Evolutionary conservation across 1,284 basidiomycete genomes (phyloP), one percentile per base, ranked within the genome.

Genomic region (Ustilago bromivora): DNA sequence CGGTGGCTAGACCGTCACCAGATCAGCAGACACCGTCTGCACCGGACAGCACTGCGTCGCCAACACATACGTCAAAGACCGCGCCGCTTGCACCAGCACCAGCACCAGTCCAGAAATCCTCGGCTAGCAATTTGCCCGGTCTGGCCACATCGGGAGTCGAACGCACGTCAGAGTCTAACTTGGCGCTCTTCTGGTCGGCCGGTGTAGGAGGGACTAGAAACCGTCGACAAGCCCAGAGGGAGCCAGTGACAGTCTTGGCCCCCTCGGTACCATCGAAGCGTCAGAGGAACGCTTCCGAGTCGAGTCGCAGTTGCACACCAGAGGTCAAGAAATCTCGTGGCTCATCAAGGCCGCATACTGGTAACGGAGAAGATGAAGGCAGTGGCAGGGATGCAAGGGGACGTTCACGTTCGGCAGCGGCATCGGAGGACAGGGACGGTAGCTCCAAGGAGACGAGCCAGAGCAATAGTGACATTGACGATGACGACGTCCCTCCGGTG

Each of bases 141-240:
- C 57, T 86, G 41, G 84, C 84, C 12, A 86, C 84, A 2, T 76
- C 78, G n/a, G 84, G 84, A 10, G 65, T 79, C 28, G 80, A 78
- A 59, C 78, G 84, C n/a, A 86, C 84, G 13, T 85, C 84, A 5
- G 75, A 84, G 23, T 81, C 79, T 35, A 86, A 86, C 38, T 69
- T 86, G 31, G 84, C 84, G 10, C 75, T 84, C 32, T 83, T 83
- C 59, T 86, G 84, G 84, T 81, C 80, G 6, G 84, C 82, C 3
- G 84, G 84, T 15, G 78, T 84, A 4, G 79, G 67, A 15, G 80
- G 79, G 19, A 72, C 81, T 15, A 69, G 83, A n/a, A 81, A 78
- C 8, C 74, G 84, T 32, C 78, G 71, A 35, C 82, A 80, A 55
- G 79, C 80, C 15, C 76, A 70, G 38, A 64, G 79, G 13, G 80